A percentile compares a stretch with the other conserved stretches of the same genome.
Conservation (phyloP, 2,329 filamentous ascomycete species). For the Colletotrichum spaethianum region DNA sequence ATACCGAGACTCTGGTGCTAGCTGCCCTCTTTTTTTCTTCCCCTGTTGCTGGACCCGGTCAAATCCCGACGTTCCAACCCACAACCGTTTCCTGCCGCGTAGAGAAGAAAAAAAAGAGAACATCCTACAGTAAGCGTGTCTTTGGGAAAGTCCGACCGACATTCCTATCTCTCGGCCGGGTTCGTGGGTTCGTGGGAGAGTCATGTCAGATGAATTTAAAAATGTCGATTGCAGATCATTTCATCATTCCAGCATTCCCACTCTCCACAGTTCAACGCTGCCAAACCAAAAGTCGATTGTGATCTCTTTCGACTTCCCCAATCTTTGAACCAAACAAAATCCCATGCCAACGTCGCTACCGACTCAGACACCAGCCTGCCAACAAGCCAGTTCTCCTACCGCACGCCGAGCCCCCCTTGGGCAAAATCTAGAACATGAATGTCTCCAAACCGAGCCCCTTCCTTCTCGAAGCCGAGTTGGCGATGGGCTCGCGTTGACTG, state of each 20-base stretch:
- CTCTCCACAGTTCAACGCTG: neutral
- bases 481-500: neutral
- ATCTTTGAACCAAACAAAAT: neutral
- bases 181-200: neutral
- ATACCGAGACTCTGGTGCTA: constrained; percentile 26
- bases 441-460: constrained; percentile 25
- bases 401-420: neutral
- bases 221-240: constrained; percentile 21
- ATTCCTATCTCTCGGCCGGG: constrained; percentile 6
- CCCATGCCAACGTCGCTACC: neutral
- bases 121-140: neutral
- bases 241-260: neutral
- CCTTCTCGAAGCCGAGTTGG: constrained; percentile 16
- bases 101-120: neutral
- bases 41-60: neutral
- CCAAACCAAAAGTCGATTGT: neutral
- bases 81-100: constrained; percentile 3
- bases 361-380: neutral
- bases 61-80: constrained; percentile 6
- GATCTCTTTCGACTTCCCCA: neutral
- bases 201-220: neutral
- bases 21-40: neutral
- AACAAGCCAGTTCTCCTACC: neutral
- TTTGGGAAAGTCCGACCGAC: neutral
- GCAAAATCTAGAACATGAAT: constrained; percentile 27